These are phyloP conservation scores for Arthrobotrys musiformis DNA, from an alignment of 2,329 filamentous ascomycete genomes.

Conservation along the genomic window DNA sequence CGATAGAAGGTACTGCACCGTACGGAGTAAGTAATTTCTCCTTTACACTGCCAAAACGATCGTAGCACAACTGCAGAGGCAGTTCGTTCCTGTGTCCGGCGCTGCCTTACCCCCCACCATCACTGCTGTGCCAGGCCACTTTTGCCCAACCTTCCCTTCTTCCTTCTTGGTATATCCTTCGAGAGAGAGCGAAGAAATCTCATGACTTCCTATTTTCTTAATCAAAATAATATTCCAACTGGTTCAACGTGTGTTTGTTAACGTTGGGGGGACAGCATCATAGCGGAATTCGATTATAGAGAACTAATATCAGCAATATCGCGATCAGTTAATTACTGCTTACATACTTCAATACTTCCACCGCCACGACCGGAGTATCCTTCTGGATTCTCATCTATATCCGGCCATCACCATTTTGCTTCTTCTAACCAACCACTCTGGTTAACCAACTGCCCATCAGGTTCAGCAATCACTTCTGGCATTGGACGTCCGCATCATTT, in stretches of 20 bases:
- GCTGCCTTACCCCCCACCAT: slow-evolving; percentile 1
- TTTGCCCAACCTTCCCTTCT: not conserved
- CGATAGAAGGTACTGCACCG: slow-evolving; percentile 10
- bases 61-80: slow-evolving; percentile 21
- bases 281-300: too few relatives aligned
- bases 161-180: slow-evolving; percentile 3
- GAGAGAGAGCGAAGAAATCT: not conserved
- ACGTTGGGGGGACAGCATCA: not conserved
- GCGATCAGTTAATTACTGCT: not conserved
- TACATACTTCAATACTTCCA: not conserved
- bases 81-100: slow-evolving; percentile 1
- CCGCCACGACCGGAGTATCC: not conserved
- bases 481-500: slow-evolving; percentile 20
- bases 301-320: too few relatives aligned
- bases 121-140: not conserved
- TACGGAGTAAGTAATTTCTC: slow-evolving; percentile 14
- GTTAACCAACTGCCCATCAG: not conserved
- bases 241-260: not conserved
- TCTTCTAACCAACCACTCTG: slow-evolving; percentile 15
- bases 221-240: not conserved
- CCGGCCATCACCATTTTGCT: not conserved
- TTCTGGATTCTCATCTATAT: not conserved
- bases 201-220: not conserved
- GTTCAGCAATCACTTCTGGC: not conserved
- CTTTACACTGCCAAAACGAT: slow-evolving; percentile 49